Evolutionary conservation across 2,329 filamentous ascomycete species (phyloP).

Genomic region (Bipolaris victoriae): DNA sequence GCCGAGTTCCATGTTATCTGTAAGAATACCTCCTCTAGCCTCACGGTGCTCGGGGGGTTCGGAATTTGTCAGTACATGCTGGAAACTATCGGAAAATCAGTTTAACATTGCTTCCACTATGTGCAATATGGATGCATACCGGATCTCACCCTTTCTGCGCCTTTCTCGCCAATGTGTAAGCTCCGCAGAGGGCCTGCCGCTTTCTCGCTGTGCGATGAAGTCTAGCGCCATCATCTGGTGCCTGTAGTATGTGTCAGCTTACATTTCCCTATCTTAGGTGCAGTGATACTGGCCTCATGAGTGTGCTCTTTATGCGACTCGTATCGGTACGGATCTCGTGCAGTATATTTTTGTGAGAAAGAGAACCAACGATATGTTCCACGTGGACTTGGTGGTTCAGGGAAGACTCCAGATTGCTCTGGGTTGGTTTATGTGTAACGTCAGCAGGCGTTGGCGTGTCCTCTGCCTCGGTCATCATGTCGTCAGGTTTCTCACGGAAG

Average conservation of each 20-base stretch:
- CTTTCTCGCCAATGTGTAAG: constrained; percentile 14
- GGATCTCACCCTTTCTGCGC: constrained; percentile 5
- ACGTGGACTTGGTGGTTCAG: constrained; percentile 2
- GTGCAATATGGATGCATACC: not conserved
- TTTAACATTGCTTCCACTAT: not conserved
- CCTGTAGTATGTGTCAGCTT: constrained; percentile 1
- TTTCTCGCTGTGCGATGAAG: constrained; percentile 26
- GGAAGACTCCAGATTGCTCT: constrained; percentile 2
- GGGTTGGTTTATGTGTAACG: not conserved
- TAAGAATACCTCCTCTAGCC: constrained; percentile 27
- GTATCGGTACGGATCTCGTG: constrained; percentile 13
- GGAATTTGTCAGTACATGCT: constrained; percentile 20
- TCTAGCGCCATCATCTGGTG: constrained; percentile 28
- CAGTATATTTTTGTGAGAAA: constrained; percentile 5
- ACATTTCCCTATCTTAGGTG: not conserved
- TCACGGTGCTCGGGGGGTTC: constrained; percentile 10
- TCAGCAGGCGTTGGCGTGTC: constrained; percentile 1
- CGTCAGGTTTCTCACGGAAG: constrained; percentile 8
- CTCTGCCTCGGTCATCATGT: constrained; percentile 3
- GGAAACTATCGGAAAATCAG: constrained; percentile 12
- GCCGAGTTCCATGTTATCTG: constrained; percentile 36
- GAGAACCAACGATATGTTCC: constrained; percentile 3
- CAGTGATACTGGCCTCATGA: constrained; percentile 1
- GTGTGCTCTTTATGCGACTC: constrained; percentile 8
- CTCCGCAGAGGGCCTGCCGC: constrained; percentile 6